Evolutionary conservation across 1,284 basidiomycete genomes (phyloP), one percentile per base, ranked within the genome.

Genomic region (Schizophyllum commune): DNA sequence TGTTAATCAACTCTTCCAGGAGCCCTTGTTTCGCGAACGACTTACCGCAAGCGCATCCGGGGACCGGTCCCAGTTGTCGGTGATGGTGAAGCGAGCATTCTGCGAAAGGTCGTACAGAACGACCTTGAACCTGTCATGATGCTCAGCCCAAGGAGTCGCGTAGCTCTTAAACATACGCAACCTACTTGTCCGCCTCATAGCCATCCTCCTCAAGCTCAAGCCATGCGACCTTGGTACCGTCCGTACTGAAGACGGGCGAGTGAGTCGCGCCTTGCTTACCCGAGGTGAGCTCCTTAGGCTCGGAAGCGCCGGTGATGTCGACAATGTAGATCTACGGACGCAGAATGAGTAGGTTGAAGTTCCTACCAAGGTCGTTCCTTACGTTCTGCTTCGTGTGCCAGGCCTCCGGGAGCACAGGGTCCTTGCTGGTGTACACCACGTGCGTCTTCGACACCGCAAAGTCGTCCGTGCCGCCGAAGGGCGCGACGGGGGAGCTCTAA

Each of bases 401-500:
- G 1, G 92, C 89, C 57, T 82, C 76, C 9, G 84, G 83, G 27
- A 94, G 78, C 62, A 81, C 69, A 1, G 91, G 87, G 66, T 94
- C 89, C 71, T 95, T 95, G 60, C 92, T 79, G 1, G 92, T 92
- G 68, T 95, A 89, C n/a, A 93, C 79, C 56, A 96, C 80, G 61
- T 86, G 79, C 6, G 77, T 78, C 0, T 75, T 69, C 1, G 89
- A 90, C 55, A 94, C 76, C 64, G 89, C 86, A 65, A 89, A 94
- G 72, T 94, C 90, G 64, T 90, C 83, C 1, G 83, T 79, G 55
- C 85, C 84, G 51, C 91, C 88, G 71, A 94, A 88, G 3, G 93
- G 91, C 70, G 95, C 91, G 59, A 94, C 89, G 11, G 92, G 92
- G 13, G 79, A 74, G 67, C 80, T 79, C 89, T 92, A 64, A 13